A percentile compares a stretch with the other conserved stretches of the same genome.
Conservation (phyloP, 495 filamentous ascomycete genomes). For the Aspergillus wentii region DNA sequence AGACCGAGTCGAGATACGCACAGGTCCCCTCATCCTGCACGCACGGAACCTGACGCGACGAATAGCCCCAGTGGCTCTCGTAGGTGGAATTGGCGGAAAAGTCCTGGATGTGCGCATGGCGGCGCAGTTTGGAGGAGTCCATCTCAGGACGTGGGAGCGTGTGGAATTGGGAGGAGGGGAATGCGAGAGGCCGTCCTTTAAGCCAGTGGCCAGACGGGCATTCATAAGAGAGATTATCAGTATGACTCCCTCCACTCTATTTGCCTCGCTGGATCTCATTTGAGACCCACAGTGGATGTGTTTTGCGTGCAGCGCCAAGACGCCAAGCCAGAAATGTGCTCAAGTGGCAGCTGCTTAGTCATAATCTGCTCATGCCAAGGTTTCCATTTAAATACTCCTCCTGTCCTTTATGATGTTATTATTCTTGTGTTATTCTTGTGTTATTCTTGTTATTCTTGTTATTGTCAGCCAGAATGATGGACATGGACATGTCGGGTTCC, state of each 20-base stretch:
- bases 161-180: neutral
- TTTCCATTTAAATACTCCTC: no score
- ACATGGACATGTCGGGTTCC: constrained; percentile 8
- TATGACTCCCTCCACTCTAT: no score
- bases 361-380: no score
- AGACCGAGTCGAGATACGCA: constrained; percentile 59
- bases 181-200: neutral
- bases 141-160: no score
- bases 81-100: constrained; percentile 28
- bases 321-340: constrained; percentile 15
- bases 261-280: no score
- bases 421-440: no score
- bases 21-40: constrained; percentile 56
- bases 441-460: no score
- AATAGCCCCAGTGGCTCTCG: constrained; percentile 60
- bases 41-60: constrained; percentile 51
- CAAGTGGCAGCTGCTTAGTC: no score
- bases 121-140: no score
- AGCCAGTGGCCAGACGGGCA: constrained; percentile 1
- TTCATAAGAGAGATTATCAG: neutral
- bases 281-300: constrained; percentile 3
- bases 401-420: no score
- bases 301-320: neutral
- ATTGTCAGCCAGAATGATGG: no score
- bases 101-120: constrained; percentile 37